A percentile compares a stretch with the other conserved stretches of the same genome.
Conservation (phyloP, 305 asterid genomes). For the Fraxinus dipetala region DNA sequence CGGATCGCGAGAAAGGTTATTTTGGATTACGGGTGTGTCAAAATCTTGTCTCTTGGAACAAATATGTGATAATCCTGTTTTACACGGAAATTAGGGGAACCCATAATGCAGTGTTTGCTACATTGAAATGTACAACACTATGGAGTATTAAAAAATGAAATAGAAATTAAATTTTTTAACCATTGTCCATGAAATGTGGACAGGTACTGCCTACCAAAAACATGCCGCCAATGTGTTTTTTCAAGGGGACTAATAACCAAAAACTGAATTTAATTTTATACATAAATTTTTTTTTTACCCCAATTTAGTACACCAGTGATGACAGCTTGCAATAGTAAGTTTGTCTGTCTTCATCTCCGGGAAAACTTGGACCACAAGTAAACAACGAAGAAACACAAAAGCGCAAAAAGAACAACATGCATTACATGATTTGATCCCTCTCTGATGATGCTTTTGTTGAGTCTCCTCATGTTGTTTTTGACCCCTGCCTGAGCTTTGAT, state of each 20-base stretch:
- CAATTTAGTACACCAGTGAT: not conserved
- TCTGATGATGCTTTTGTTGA: not conserved
- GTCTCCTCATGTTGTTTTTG: not conserved
- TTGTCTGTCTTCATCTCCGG: not conserved
- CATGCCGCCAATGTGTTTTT: not conserved
- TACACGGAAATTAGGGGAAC: not conserved
- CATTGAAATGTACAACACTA: not conserved
- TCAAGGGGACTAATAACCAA: not conserved
- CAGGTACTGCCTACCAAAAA: not conserved
- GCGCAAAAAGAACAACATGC: not conserved
- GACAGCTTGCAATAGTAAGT: not conserved
- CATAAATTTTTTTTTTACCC: not conserved
- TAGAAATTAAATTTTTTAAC: not conserved
- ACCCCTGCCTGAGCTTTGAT: not conserved
- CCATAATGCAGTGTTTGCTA: not conserved
- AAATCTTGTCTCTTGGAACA: constrained; percentile 40
- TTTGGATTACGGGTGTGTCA: constrained; percentile 47
- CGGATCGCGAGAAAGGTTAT: constrained; percentile 49
- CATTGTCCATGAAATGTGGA: not conserved
- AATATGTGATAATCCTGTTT: not conserved
- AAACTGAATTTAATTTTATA: not conserved
- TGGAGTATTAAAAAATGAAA: not conserved
- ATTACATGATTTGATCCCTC: not conserved
- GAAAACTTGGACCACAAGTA: not conserved
- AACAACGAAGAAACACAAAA: not conserved